Base-by-base conservation (phyloP, 345 rosid species). In the Linum lewisii region DNA sequence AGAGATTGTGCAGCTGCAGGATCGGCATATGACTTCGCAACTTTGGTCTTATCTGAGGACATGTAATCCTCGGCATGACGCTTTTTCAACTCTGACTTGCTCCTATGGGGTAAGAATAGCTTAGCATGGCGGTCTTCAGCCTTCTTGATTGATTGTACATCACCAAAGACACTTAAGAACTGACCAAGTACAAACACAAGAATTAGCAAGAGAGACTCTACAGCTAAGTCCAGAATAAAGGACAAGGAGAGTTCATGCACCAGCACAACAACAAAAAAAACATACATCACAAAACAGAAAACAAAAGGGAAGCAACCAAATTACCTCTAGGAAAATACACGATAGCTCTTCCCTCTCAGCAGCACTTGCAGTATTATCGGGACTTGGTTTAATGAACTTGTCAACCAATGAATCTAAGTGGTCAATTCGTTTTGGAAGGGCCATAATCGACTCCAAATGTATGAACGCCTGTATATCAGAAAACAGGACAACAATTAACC, bases 271-370 rank as follows among this genome's bases (percentile, higher is more conserved):
- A 38, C 10, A 5, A 9, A 38, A 38, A 38, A 38, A 9, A 5
- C 45, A 6, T 5, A 6, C 45, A 8, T 9, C 2, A 15, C 10
- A 11, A 42, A 16, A 42, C 13, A 21, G 11, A 13, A 52, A 52
- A 52, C 1, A 0, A 6, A 20, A 18, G 23, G 20, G 14, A 7
- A 52, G 56, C 6, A 52, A 21, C 8, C 13, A 20, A 2, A 19
- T 70, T 73, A 90, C 97, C 96, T 94, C 97, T 71, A 90, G 68
- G 79, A 78, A 90, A 65, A 90, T 82, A 69, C 82, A 72, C 19
- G 96, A 87, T n/a, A 90, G 64, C 65, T 94, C 96, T 74, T 94
- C 99, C 70, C 84, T 84, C 67, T 94, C 99, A 21, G 79, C 66
- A 29, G 74, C 60, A 78, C 72, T 81, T 44, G 86, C 80, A 67